phyloP scores from a whole-genome alignment of 345 rosid genomes.

The Acer saccharum region DNA sequence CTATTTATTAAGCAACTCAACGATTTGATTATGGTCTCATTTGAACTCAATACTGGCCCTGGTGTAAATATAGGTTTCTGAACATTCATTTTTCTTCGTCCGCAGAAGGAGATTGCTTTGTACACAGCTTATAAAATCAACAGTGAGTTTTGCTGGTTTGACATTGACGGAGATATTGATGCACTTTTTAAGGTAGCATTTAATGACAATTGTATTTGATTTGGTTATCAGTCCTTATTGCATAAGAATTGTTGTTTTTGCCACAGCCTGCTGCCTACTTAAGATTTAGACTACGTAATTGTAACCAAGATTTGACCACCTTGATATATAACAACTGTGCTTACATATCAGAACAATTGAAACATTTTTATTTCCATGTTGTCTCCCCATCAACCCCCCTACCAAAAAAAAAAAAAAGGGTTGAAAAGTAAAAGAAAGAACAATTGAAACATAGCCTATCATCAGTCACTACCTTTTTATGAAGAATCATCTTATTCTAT shows the following conservation, averaged over 20 bases:
- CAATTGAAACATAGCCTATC: not conserved
- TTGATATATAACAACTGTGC: not conserved
- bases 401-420: not conserved
- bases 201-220: not conserved
- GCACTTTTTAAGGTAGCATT: conserved; percentile 86
- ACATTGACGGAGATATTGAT: conserved; percentile 90
- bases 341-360: not conserved
- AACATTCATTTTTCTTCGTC: conserved; percentile 21
- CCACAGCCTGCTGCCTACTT: not conserved
- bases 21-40: not conserved
- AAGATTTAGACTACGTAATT: conserved; percentile 5
- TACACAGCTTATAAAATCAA: conserved; percentile 84
- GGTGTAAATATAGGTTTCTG: not conserved
- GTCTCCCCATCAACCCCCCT: not conserved
- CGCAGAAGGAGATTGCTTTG: conserved; percentile 96
- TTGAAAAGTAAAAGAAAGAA: not conserved
- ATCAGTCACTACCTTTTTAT: not conserved
- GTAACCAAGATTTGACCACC: not conserved
- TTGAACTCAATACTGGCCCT: conserved; percentile 2
- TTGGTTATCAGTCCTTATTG: not conserved
- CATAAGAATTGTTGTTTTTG: not conserved
- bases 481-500: not conserved
- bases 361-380: not conserved
- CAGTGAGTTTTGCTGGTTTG: conserved; percentile 86
- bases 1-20: not conserved